These are phyloP conservation scores for Echites panduratus DNA, from an alignment of 257 asterid genomes.

Conservation along the genomic window DNA sequence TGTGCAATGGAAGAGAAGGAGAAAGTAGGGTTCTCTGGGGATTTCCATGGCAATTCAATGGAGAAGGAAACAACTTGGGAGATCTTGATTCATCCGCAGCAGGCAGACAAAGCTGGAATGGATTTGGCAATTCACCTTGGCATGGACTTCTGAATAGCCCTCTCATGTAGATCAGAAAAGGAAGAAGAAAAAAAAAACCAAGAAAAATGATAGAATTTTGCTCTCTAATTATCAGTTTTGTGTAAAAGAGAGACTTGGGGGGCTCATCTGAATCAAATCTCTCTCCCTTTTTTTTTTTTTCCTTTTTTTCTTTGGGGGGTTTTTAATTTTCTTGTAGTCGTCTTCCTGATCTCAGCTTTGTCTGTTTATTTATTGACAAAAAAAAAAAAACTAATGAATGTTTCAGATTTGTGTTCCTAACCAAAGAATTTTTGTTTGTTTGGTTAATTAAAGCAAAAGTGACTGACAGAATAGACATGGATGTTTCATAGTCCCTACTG, in stretches of 20 bases:
- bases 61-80: conserved; percentile 25
- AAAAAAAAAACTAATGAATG: conserved; percentile 18
- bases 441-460: conserved; percentile 16
- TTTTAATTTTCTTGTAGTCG: conserved; percentile 11
- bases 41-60: conserved; percentile 58
- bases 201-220: conserved; percentile 20
- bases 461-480: conserved; percentile 24
- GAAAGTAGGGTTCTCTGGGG: conserved; percentile 55
- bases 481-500: conserved; percentile 20
- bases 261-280: conserved; percentile 22
- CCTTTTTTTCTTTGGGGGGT: conserved; percentile 11
- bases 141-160: conserved; percentile 84
- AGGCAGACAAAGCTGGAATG: conserved; percentile 46
- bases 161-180: conserved; percentile 49
- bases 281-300: conserved; percentile 14
- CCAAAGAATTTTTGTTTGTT: conserved; percentile 13
- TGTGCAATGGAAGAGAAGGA: conserved; percentile 31
- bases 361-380: conserved; percentile 11
- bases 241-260: conserved; percentile 10
- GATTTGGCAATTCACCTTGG: conserved; percentile 50
- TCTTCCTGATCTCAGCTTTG: conserved; percentile 12
- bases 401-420: conserved; percentile 17
- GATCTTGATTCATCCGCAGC: conserved; percentile 30
- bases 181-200: too few species aligned
- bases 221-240: conserved; percentile 21